Evolutionary conservation across 176 grass and related monocot species (phyloP).

Genomic region (Hsuehochloa calcarea): DNA sequence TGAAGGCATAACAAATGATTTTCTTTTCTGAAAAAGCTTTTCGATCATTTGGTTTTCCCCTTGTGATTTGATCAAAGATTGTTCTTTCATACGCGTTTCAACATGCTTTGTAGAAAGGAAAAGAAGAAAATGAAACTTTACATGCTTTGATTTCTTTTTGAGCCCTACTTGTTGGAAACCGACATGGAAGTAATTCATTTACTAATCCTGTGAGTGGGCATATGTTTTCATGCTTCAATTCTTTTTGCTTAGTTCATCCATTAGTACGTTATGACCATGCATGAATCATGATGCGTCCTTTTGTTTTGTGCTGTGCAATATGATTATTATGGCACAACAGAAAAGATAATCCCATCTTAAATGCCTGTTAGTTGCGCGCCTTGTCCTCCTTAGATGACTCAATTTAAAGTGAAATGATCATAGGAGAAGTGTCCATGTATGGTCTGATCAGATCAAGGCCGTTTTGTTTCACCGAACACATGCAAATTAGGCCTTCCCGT

Average conservation of each 20-base stretch:
- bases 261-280: slow-evolving; percentile 7
- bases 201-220: not conserved
- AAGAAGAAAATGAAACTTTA: not conserved
- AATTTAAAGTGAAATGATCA: slow-evolving; percentile 1
- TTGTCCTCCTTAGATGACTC: not conserved
- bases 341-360: not conserved
- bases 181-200: not conserved
- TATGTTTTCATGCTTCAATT: not conserved
- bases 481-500: slow-evolving; percentile 3
- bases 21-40: not conserved
- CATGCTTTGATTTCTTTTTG: not conserved
- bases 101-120: not conserved
- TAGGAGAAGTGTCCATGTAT: slow-evolving; percentile 16
- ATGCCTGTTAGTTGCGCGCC: slow-evolving; percentile 17
- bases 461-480: slow-evolving; percentile 29
- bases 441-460: slow-evolving; percentile 28
- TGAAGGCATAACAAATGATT: slow-evolving; percentile 6
- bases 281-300: not conserved
- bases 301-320: slow-evolving; percentile 1
- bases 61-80: slow-evolving; percentile 24
- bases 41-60: not conserved
- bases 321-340: slow-evolving; percentile 18
- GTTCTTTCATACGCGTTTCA: slow-evolving; percentile 16
- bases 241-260: slow-evolving; percentile 9
- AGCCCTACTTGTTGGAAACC: not conserved